Base-by-base conservation (phyloP, 2,329 filamentous ascomycete species). In the Ophiostoma quercus region DNA sequence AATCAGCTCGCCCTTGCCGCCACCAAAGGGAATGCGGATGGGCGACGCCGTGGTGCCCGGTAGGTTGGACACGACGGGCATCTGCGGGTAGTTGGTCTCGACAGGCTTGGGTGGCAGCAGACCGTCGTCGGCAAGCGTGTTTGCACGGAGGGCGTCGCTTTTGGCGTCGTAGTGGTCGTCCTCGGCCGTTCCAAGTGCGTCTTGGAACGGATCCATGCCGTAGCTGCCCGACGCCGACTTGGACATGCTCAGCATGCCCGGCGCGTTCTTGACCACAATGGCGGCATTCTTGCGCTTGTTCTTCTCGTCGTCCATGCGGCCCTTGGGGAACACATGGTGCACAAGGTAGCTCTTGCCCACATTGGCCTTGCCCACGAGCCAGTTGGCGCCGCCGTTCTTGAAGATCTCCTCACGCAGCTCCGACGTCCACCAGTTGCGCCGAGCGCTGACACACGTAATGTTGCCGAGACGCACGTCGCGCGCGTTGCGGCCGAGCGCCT, bases 321-420 rank as follows among this genome's bases (percentile, higher is more conserved):
- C 88, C 82, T 91, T 94, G 3, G 96, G 94, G 75, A 94, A 97
- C 8, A 97, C 88, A 4, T 88, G 86, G 74, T 95, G 89, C 72
- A 98, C 96, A 1, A 99, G 85, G 76, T 90, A 90, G 75, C 94
- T 98, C 80, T 99, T 99, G 32, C 95, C 96, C 2, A 98, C 96
- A 76, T 99, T 99, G 73, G 93, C 92, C 79, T 97, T 98, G n/a
- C 95, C 95, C 2, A 99, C 91, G 83, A 99, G 89, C 94, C 95
- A 99, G 19, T 91, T 90, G 19, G 89, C 95, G 4, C 94, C 94
- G 3, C 92, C 93, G 67, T 92, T 87, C 62, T 88, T 81, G 85
- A 88, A 94, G 66, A 99, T 93, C 66, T 94, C 90, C 74, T 97
- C 89, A 78, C 92, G 97, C 69, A 99, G 81, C 67, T 90, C 83